These are phyloP conservation scores for Flaveria robusta DNA, from an alignment of 129 eudicot genomes.

Conservation along the genomic window DNA sequence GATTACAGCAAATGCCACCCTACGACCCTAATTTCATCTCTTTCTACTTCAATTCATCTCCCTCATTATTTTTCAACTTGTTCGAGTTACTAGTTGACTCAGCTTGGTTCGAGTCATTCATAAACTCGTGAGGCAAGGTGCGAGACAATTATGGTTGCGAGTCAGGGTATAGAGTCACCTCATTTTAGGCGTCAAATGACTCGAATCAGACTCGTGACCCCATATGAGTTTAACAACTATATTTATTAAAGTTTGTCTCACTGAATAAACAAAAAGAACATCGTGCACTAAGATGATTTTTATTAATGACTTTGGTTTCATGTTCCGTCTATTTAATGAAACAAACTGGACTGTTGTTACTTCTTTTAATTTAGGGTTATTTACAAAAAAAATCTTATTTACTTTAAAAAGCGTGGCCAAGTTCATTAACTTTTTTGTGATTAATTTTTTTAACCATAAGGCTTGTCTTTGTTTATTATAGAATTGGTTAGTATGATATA, in stretches of 20 bases:
- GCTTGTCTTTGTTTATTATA: not conserved
- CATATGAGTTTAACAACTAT: not conserved
- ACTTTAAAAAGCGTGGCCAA: not conserved
- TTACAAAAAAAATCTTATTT: not conserved
- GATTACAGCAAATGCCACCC: not conserved
- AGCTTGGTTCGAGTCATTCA: not conserved
- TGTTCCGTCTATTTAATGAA: not conserved
- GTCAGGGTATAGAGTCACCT: not conserved
- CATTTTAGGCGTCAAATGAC: not conserved
- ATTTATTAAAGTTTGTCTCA: not conserved
- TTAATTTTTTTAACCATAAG: not conserved
- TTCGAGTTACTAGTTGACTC: not conserved
- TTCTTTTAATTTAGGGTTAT: not conserved
- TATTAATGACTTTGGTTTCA: not conserved
- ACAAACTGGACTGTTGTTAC: not conserved
- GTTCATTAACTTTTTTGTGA: not conserved
- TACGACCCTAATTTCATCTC: not conserved
- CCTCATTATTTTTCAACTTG: not conserved
- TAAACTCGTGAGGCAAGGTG: not conserved
- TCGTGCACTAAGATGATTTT: not conserved
- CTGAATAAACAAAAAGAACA: not conserved
- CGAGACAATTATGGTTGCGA: not conserved
- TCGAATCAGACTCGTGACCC: not conserved
- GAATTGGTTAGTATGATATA: not conserved
- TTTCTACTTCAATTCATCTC: not conserved